Conservation (phyloP, 345 rosid genomes). For the Brassica nigra region DNA sequence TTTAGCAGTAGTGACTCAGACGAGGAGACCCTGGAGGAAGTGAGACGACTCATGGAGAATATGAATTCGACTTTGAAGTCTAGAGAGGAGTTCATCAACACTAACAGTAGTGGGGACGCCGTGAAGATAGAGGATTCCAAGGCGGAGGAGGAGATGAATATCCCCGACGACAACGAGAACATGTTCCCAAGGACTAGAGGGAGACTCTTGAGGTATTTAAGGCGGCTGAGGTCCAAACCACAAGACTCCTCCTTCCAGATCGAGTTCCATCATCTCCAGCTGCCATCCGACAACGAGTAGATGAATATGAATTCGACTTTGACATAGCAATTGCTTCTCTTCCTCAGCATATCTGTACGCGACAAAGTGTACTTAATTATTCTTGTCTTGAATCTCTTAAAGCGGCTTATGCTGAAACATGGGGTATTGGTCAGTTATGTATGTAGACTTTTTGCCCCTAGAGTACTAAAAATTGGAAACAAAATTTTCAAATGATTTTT, state of each 20-base stretch:
- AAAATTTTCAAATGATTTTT: no score
- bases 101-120: background rate
- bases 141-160: background rate
- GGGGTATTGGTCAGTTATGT: no score
- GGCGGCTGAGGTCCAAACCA: conserved; percentile 6
- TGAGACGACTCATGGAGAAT: conserved; percentile 25
- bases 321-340: background rate
- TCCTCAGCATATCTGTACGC: no score
- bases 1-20: background rate
- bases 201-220: conserved; percentile 7
- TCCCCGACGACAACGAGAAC: background rate
- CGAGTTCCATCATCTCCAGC: conserved; percentile 9
- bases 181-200: conserved; percentile 23
- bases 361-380: no score
- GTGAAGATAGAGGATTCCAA: background rate
- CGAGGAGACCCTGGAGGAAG: conserved; percentile 1
- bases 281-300: background rate
- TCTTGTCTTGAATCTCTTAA: no score
- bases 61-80: background rate
- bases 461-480: no score
- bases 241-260: conserved; percentile 2
- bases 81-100: background rate
- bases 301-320: background rate
- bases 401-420: no score
- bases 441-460: no score